A percentile compares a stretch with the other conserved stretches of the same genome.
Conservation (phyloP, 768 basidiomycete genomes). For the Grammothele lineata region DNA sequence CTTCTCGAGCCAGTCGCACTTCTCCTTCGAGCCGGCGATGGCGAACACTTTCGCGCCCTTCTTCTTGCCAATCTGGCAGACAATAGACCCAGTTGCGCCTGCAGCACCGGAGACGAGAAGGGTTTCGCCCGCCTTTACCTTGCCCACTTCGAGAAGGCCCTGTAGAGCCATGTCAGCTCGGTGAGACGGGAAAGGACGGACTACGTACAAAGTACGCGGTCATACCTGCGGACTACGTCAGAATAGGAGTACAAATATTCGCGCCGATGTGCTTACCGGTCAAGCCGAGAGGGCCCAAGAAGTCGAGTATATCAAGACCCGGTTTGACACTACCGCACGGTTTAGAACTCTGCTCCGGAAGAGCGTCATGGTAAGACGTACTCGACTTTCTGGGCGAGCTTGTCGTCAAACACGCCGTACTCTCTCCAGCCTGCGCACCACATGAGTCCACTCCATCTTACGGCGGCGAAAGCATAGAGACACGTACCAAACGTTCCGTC, state of each 20-base stretch:
- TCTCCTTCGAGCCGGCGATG: slow-evolving; percentile 81
- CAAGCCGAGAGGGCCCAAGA: slow-evolving; percentile 72
- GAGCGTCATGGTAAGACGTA: slow-evolving; percentile 29
- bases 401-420: slow-evolving; percentile 59
- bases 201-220: slow-evolving; percentile 86
- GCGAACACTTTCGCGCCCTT: slow-evolving; percentile 80
- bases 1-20: slow-evolving; percentile 80
- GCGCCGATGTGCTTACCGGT: slow-evolving; percentile 63
- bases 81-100: slow-evolving; percentile 82
- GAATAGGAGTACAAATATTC: no score
- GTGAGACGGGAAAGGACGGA: no score
- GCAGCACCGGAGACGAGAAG: slow-evolving; percentile 89
- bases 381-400: slow-evolving; percentile 48
- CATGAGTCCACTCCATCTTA: background rate
- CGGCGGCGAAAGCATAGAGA: background rate
- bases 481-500: slow-evolving; percentile 54
- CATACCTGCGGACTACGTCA: slow-evolving; percentile 45
- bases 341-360: background rate
- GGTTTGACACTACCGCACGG: slow-evolving; percentile 41
- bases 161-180: no score
- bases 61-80: slow-evolving; percentile 79
- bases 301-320: slow-evolving; percentile 69
- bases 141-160: slow-evolving; percentile 80
- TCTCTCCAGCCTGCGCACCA: slow-evolving; percentile 66
- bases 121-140: slow-evolving; percentile 79